Base-by-base conservation (phyloP, 192 early-diverging fungal genomes). In the Backusella tarrabulga region DNA sequence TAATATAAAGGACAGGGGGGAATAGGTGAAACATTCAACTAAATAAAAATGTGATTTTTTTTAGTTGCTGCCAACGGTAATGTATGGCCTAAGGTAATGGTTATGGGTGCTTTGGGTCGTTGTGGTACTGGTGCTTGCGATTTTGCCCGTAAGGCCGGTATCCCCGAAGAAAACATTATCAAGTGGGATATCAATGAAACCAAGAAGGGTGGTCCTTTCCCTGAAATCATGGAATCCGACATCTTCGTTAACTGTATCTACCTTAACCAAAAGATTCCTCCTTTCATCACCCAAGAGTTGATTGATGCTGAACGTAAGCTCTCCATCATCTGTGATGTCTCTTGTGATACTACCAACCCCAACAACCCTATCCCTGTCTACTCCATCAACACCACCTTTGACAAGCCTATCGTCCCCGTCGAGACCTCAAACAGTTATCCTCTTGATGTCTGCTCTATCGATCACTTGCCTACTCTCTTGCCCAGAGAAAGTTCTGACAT, bases 171-270 rank as follows among this genome's bases (percentile, higher is more conserved):
- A 38, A 89, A 94, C 86, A 96, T 98, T 72, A 83, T 97, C 86
- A 87, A 92, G 84, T 99, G 97, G 97, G 97, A 99, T 78, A 92
- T 98, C 83, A 91, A 89, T 63, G 97, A 99, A 86, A 99, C 97
- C 56, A 91, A 90, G 83, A 86, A 80, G 63, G 97, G 97, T 54
- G 97, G 97, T 14, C 97, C 97, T 67, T 99, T 98, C 88, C 83
- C 84, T 41, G 93, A 97, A 84, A 98, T 99, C 71, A 84, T 94
- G 78, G 86, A 91, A 41, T 82, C 87, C 42, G 96, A 99, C 81
- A 93, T 98, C 78, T 99, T 99, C 87, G 91, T 99, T 92, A 99
- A 99, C 91, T 99, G 95, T 88, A 99, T 99, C 87, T 99, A 99
- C 80, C 90, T 99, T 73, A 93, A 89, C 81, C 83, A 92, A 50